Evolutionary conservation across 1,139 yeast species (phyloP).

Genomic region (Scheffersomyces quercinus): DNA sequence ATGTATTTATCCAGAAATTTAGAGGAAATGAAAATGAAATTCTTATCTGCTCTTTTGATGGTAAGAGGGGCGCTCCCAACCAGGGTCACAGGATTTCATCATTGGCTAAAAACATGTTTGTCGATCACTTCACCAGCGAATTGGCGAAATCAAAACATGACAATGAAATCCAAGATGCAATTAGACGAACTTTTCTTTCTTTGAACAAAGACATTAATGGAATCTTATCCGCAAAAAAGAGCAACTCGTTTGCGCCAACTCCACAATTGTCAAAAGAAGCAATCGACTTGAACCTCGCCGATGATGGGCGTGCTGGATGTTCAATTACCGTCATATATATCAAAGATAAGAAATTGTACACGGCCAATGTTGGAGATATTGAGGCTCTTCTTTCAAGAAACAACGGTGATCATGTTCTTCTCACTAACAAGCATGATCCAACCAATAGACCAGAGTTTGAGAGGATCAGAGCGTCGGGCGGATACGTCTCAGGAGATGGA

Average conservation of each 20-base stretch:
- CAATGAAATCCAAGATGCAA: constrained; percentile 59
- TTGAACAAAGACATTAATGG: constrained; percentile 76
- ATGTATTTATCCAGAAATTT: constrained; percentile 83
- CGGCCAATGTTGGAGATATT: constrained; percentile 91
- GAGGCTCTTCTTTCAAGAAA: constrained; percentile 77
- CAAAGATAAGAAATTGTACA: constrained; percentile 65
- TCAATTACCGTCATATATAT: constrained; percentile 81
- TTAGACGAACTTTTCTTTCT: constrained; percentile 74
- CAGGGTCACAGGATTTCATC: constrained; percentile 73
- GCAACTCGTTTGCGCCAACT: constrained; percentile 25
- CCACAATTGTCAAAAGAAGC: constrained; percentile 41
- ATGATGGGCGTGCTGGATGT: constrained; percentile 83
- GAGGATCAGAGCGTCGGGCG: constrained; percentile 88
- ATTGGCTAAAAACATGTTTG: constrained; percentile 72
- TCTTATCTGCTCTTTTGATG: constrained; percentile 84
- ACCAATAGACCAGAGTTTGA: constrained; percentile 79
- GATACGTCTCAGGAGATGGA: constrained; percentile 84
- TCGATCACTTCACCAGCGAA: constrained; percentile 63
- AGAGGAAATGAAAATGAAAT: constrained; percentile 76
- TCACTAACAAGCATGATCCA: constrained; percentile 85
- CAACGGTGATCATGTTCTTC: constrained; percentile 73
- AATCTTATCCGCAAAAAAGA: constrained; percentile 37
- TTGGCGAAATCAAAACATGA: constrained; percentile 49
- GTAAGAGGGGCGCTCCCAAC: constrained; percentile 57
- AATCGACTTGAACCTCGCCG: constrained; percentile 40